Percentiles rank a stretch among this genome's conserved stretches.
phyloP scores from a whole-genome alignment of 2,329 filamentous ascomycete species.

The Penicillium sp. region DNA sequence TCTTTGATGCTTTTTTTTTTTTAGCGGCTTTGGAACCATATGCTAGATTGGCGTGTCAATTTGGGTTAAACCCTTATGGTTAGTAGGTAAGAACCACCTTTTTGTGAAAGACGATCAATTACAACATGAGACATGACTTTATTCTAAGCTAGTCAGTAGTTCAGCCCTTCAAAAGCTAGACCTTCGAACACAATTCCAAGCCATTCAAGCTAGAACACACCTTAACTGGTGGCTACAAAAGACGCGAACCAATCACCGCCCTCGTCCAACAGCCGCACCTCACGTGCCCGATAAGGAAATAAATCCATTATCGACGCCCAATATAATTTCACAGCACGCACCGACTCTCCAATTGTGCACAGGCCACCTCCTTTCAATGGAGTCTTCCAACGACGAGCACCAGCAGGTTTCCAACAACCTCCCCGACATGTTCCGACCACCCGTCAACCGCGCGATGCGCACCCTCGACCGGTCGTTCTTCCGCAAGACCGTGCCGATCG shows the following conservation, averaged over 20 bases:
- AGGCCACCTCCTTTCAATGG: slow-evolving; percentile 21
- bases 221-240: background rate
- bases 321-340: slow-evolving; percentile 1
- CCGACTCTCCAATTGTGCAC: background rate
- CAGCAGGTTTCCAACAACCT: slow-evolving; percentile 27
- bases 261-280: background rate
- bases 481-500: slow-evolving; percentile 69
- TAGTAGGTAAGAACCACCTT: background rate
- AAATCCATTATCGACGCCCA: slow-evolving; percentile 12
- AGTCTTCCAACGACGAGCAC: slow-evolving; percentile 12
- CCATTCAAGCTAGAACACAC: background rate
- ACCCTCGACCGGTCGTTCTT: slow-evolving; percentile 83
- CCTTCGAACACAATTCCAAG: background rate
- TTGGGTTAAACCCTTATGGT: too few species aligned
- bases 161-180: background rate
- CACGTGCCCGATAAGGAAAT: slow-evolving; percentile 28
- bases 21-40: too few species aligned
- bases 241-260: background rate
- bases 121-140: too few species aligned
- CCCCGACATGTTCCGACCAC: slow-evolving; percentile 69
- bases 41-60: too few species aligned
- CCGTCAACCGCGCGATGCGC: slow-evolving; percentile 75
- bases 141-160: too few species aligned
- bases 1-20: background rate
- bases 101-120: too few species aligned